These are phyloP conservation scores for Xylona heveae DNA, from an alignment of 495 filamentous ascomycete species.

Conservation along the genomic window DNA sequence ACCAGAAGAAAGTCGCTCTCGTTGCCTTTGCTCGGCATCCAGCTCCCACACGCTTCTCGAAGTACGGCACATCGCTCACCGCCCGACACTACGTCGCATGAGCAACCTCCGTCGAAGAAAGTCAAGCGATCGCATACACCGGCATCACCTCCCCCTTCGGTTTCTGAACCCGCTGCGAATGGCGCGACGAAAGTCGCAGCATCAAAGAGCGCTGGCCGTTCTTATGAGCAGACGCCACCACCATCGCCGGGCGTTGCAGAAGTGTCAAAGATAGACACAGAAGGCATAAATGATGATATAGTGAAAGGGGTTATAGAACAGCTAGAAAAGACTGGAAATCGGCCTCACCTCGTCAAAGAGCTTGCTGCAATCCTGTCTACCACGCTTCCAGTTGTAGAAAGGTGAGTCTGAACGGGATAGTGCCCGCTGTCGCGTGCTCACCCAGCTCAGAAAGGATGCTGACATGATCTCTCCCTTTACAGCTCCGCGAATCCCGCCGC, in stretches of 20 bases:
- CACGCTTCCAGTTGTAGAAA: constrained; percentile 66
- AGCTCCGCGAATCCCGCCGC: constrained; percentile 93
- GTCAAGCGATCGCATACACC: constrained; percentile 61
- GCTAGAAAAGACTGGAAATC: constrained; percentile 77
- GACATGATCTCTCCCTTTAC: constrained; percentile 13
- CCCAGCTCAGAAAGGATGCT: constrained; percentile 9
- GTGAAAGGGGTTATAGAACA: constrained; percentile 82
- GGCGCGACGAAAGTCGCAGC: constrained; percentile 18
- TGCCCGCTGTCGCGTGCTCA: neutral
- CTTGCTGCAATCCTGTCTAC: constrained; percentile 60
- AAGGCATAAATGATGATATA: constrained; percentile 86
- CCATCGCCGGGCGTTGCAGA: constrained; percentile 46
- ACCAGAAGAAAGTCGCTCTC: constrained; percentile 94
- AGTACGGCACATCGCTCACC: constrained; percentile 35
- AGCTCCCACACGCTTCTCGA: constrained; percentile 60
- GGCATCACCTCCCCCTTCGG: constrained; percentile 5
- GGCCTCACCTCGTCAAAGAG: constrained; percentile 87
- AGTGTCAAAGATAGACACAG: constrained; percentile 54
- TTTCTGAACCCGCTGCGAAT: neutral
- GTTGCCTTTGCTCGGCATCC: constrained; percentile 79
- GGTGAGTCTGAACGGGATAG: constrained; percentile 34
- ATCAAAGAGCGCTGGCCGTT: constrained; percentile 21
- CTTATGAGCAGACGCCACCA: constrained; percentile 61
- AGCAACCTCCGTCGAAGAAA: constrained; percentile 55
- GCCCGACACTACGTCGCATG: constrained; percentile 29